These are phyloP conservation scores for Aureococcus anophagefferens DNA, from an alignment of 108 stramenopile species.

Conservation along the genomic window DNA sequence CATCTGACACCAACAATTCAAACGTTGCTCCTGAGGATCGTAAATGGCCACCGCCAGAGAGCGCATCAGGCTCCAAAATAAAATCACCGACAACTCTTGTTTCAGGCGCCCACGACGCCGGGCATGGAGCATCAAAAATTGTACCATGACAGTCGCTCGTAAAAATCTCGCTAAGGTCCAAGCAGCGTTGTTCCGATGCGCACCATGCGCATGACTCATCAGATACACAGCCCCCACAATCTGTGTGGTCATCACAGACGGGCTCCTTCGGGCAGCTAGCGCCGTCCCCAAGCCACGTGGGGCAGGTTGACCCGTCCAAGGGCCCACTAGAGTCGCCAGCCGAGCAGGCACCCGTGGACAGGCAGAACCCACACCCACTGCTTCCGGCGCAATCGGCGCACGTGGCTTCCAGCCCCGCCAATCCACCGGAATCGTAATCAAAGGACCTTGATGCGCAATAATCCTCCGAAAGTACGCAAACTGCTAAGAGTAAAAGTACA, in stretches of 20 bases:
- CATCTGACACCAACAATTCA: background rate
- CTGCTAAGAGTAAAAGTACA: too few relatives aligned
- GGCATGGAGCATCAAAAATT: background rate
- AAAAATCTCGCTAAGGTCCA: background rate
- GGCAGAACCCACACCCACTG: too few relatives aligned
- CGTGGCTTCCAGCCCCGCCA: too few relatives aligned
- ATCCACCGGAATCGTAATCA: too few relatives aligned
- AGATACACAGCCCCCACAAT: background rate
- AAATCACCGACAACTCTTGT: background rate
- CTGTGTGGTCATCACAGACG: background rate
- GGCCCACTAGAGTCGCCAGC: too few relatives aligned
- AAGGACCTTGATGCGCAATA: too few relatives aligned
- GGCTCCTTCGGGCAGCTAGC: background rate
- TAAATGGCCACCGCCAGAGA: background rate
- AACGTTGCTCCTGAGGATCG: background rate
- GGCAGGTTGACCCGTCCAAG: too few relatives aligned
- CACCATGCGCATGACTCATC: background rate
- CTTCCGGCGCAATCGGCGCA: too few relatives aligned
- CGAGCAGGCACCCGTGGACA: too few relatives aligned
- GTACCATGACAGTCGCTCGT: background rate
- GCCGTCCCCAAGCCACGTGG: too few relatives aligned
- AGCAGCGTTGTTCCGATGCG: background rate
- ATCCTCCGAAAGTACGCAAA: too few relatives aligned
- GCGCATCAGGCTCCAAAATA: background rate
- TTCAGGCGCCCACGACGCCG: background rate